Conservation (phyloP, 805 yeast genomes). For the Pichia thaimueangensis region DNA sequence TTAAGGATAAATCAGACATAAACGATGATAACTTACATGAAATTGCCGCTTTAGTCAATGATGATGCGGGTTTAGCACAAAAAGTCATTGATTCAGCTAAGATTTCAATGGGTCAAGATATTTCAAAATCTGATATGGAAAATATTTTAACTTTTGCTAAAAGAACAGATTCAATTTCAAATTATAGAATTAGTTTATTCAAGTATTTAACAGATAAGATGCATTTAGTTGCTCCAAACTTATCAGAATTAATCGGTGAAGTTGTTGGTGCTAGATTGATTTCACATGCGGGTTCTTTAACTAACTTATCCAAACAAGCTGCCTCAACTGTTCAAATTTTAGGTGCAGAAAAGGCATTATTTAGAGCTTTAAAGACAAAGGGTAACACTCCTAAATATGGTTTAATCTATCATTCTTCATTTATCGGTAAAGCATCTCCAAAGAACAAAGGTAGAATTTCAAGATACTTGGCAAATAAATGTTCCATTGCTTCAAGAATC, state of each 20-base stretch:
- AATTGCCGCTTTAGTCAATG: constrained; percentile 81
- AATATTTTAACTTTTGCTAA: constrained; percentile 88
- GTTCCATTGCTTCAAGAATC: constrained; percentile 97
- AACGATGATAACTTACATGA: constrained; percentile 82
- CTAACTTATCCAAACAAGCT: constrained; percentile 94
- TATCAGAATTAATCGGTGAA: constrained; percentile 95
- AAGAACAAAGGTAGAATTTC: constrained; percentile 99
- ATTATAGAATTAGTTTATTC: constrained; percentile 79
- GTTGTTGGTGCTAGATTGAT: constrained; percentile 98
- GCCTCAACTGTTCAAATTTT: constrained; percentile 97
- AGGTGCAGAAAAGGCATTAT: constrained; percentile 96
- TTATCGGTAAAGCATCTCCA: constrained; percentile 88
- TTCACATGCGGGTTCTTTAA: constrained; percentile 97
- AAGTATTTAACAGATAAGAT: constrained; percentile 89
- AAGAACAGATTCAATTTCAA: constrained; percentile 86
- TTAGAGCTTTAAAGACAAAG: constrained; percentile 93
- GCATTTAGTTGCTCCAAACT: constrained; percentile 97
- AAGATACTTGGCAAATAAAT: constrained; percentile 96
- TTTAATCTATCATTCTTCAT: constrained; percentile 88
- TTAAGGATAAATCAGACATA: constrained; percentile 81
- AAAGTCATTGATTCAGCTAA: constrained; percentile 89
- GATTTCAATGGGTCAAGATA: constrained; percentile 98
- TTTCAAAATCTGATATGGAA: constrained; percentile 89
- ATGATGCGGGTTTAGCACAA: constrained; percentile 89
- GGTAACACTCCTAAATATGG: constrained; percentile 97